phyloP scores from a whole-genome alignment of 306 rosid genomes.

The Mimosa bimucronata region DNA sequence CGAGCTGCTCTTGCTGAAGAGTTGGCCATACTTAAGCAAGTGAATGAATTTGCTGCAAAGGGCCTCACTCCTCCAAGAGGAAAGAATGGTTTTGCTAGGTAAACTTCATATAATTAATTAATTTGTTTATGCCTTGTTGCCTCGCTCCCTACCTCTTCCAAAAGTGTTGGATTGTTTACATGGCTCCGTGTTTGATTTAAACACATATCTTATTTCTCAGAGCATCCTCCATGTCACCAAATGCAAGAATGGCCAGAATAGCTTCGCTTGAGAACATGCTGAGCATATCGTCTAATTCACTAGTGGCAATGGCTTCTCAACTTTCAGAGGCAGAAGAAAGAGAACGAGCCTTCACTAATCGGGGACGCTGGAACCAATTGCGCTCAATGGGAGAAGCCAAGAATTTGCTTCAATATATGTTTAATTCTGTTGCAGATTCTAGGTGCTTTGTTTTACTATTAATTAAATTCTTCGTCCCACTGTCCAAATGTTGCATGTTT shows the following conservation, averaged over 20 bases:
- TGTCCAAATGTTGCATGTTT: not conserved
- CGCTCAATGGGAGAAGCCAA: conserved; percentile 99
- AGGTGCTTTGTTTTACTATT: conserved; percentile 55
- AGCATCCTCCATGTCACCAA: conserved; percentile 94
- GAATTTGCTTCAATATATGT: conserved; percentile 94
- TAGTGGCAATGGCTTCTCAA: conserved; percentile 99
- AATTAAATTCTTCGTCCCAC: not conserved
- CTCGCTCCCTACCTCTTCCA: conserved; percentile 26
- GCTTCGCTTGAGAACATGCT: conserved; percentile 95
- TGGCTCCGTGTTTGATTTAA: conserved; percentile 39
- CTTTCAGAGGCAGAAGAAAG: conserved; percentile 99
- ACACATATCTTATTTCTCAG: conserved; percentile 52
- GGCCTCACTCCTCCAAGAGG: conserved; percentile 97
- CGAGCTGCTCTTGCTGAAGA: conserved; percentile 98
- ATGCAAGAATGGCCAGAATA: conserved; percentile 94
- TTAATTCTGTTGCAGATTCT: conserved; percentile 86
- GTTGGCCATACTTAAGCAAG: conserved; percentile 90
- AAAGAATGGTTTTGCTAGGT: conserved; percentile 93
- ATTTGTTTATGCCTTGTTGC: conserved; percentile 14
- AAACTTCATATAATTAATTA: conserved; percentile 22
- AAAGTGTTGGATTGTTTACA: conserved; percentile 16
- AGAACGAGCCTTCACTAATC: conserved; percentile 89
- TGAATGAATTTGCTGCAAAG: conserved; percentile 85
- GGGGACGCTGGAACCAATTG: conserved; percentile 98
- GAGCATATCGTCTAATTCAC: conserved; percentile 92